Evolutionary conservation across 345 rosid genomes (phyloP).

Genomic region (Dipteronia sinensis): DNA sequence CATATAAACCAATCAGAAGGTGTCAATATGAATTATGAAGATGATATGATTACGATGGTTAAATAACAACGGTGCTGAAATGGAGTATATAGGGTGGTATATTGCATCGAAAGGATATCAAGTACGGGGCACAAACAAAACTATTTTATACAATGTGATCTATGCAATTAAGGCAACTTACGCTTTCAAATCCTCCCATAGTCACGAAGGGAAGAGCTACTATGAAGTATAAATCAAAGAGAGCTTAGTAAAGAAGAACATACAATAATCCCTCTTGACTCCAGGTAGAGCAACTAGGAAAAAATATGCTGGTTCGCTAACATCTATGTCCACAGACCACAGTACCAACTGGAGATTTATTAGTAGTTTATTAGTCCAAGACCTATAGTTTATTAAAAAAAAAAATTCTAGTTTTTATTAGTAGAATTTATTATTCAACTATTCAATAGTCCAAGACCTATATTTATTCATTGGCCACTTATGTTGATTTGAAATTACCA

Average conservation of each 20-base stretch:
- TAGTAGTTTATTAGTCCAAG: too few species aligned
- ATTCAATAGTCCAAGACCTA: too few species aligned
- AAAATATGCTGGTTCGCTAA: constrained; percentile 52
- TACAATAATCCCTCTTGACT: constrained; percentile 47
- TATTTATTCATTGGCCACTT: too few species aligned
- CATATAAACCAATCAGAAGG: not conserved
- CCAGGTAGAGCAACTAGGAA: constrained; percentile 66
- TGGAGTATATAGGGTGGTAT: not conserved
- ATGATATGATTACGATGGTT: not conserved
- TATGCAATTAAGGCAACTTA: not conserved
- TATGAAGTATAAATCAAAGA: not conserved
- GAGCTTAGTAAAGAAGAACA: constrained; percentile 9
- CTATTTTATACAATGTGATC: not conserved
- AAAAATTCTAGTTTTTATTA: too few species aligned
- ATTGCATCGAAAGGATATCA: too few species aligned
- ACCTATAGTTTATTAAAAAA: too few species aligned
- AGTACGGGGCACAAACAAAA: too few species aligned
- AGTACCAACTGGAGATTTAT: constrained; percentile 51
- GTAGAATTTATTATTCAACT: too few species aligned
- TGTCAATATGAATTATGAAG: not conserved
- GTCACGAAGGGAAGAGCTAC: not conserved
- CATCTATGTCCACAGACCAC: constrained; percentile 67
- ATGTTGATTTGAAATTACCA: too few species aligned
- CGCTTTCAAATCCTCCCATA: not conserved
- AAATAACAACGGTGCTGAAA: not conserved